A percentile compares a stretch with the other conserved stretches of the same genome.
These are phyloP conservation scores for Cercospora janseana DNA, from an alignment of 2,329 filamentous ascomycete species.

Conservation along the genomic window DNA sequence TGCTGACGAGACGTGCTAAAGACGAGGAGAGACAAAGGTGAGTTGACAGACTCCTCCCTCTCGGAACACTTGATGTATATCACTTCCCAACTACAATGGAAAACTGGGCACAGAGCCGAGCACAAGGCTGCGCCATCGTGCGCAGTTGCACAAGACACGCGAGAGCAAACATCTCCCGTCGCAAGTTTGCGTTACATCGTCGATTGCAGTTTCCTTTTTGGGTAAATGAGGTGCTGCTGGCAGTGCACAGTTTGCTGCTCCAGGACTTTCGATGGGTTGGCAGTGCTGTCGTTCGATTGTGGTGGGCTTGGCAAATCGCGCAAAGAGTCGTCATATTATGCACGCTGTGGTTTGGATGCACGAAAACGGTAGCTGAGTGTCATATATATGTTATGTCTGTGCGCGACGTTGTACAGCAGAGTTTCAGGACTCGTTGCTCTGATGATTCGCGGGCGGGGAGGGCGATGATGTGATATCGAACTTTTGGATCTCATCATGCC, in stretches of 20 bases:
- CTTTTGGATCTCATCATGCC: background rate
- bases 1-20: too few relatives aligned
- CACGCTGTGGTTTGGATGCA: conserved; percentile 2
- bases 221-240: background rate
- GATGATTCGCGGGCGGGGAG: background rate
- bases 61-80: background rate
- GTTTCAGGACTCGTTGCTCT: background rate
- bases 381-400: background rate
- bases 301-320: too few relatives aligned
- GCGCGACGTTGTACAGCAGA: background rate
- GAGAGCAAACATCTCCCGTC: background rate
- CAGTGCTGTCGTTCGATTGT: too few relatives aligned
- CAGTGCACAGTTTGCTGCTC: background rate
- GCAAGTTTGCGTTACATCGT: background rate
- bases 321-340: background rate
- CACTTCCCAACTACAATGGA: background rate
- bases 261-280: too few relatives aligned
- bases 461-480: background rate
- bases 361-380: background rate
- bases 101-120: background rate
- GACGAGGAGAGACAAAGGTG: too few relatives aligned
- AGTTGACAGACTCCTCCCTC: too few relatives aligned
- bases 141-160: background rate
- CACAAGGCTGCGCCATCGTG: background rate
- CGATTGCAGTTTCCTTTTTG: background rate